Conservation (phyloP, 495 filamentous ascomycete species). For the Neurospora sp. region DNA sequence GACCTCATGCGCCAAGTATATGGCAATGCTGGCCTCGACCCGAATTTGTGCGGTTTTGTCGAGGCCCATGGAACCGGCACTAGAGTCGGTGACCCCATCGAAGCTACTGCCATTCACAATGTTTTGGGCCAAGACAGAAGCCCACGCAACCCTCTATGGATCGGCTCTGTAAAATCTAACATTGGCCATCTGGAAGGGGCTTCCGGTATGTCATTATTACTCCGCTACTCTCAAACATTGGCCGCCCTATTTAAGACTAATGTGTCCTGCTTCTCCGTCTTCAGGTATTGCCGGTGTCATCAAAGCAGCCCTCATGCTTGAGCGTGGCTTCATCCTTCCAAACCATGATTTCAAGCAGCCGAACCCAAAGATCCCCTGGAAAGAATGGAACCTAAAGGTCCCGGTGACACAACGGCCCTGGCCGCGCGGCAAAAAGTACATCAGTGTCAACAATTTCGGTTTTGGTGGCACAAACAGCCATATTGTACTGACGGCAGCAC, state of each 20-base stretch:
- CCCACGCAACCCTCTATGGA: slow-evolving; percentile 24
- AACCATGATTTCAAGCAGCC: slow-evolving; percentile 42
- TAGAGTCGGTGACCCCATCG: slow-evolving; percentile 35
- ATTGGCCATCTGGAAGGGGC: slow-evolving; percentile 49
- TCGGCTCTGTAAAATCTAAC: slow-evolving; percentile 50
- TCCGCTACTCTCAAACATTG: not conserved
- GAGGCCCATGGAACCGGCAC: slow-evolving; percentile 52
- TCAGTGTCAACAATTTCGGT: slow-evolving; percentile 34
- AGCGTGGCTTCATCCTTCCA: slow-evolving; percentile 39
- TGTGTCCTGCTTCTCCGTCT: not conserved
- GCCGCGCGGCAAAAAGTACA: slow-evolving; percentile 27
- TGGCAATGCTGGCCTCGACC: slow-evolving; percentile 28
- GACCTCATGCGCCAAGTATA: slow-evolving; percentile 37
- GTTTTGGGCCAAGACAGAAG: slow-evolving; percentile 25
- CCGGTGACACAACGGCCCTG: slow-evolving; percentile 24
- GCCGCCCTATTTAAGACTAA: not conserved
- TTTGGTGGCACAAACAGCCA: slow-evolving; percentile 48
- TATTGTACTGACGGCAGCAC: slow-evolving; percentile 38
- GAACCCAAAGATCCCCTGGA: slow-evolving; percentile 41
- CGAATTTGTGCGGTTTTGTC: slow-evolving; percentile 30
- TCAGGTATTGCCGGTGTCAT: slow-evolving; percentile 44
- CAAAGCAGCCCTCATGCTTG: slow-evolving; percentile 46
- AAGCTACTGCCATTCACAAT: slow-evolving; percentile 30
- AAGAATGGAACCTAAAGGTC: slow-evolving; percentile 36
- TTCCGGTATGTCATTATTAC: slow-evolving; percentile 14